These are phyloP conservation scores for Ploettnerulaceae sp. DNA, from an alignment of 2,329 filamentous ascomycete genomes.

Conservation along the genomic window DNA sequence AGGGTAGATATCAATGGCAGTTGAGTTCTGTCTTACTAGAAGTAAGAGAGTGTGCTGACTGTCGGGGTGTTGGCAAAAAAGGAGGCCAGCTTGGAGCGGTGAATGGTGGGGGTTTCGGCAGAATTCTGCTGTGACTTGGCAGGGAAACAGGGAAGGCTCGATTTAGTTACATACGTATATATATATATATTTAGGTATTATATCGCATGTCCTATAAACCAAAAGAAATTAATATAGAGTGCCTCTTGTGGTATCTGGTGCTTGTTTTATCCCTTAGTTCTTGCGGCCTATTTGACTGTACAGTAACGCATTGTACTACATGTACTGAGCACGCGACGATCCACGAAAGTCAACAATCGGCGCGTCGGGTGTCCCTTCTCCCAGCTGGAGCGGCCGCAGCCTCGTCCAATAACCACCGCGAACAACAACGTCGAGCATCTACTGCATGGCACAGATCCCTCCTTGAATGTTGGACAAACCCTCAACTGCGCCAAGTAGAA, in stretches of 20 bases:
- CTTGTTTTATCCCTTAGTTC: no score
- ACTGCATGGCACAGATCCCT: neutral
- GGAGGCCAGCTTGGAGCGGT: neutral
- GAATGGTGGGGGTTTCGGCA: constrained; percentile 10
- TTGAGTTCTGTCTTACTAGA: constrained; percentile 2
- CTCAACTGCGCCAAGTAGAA: neutral
- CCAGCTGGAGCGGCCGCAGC: neutral
- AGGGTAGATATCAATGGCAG: neutral
- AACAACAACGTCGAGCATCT: neutral
- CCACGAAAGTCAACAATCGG: constrained; percentile 5
- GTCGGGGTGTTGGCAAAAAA: constrained; percentile 1
- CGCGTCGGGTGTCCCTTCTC: constrained; percentile 1
- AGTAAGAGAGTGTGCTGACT: neutral
- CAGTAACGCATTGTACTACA: no score
- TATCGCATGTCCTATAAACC: no score
- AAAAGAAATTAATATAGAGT: no score
- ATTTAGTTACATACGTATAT: no score
- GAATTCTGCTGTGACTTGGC: neutral
- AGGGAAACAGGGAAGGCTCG: neutral
- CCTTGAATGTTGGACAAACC: no score
- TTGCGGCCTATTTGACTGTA: no score
- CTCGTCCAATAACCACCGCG: neutral
- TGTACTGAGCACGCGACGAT: constrained; percentile 1
- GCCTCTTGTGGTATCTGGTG: neutral
- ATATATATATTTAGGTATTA: no score